Evolutionary conservation across 495 filamentous ascomycete genomes (phyloP).

Genomic region (Lophium mytilinum): DNA sequence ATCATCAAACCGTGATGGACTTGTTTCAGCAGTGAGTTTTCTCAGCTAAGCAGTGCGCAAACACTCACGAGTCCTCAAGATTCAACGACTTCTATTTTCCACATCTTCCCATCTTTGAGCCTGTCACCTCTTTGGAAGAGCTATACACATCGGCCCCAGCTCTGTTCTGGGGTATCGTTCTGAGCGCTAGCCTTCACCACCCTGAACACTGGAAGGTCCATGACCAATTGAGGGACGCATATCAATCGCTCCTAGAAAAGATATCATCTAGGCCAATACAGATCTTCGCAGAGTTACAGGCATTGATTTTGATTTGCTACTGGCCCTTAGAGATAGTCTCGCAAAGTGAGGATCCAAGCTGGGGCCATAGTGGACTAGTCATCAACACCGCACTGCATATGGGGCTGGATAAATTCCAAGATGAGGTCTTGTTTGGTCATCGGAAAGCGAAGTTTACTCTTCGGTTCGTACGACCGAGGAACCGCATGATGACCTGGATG

Average conservation of each 20-base stretch:
- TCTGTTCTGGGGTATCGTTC: conserved; percentile 14
- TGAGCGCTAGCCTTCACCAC: conserved; percentile 4
- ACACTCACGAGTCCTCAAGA: neutral
- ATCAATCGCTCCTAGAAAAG: neutral
- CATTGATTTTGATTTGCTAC: conserved; percentile 3
- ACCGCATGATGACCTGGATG: conserved; percentile 8
- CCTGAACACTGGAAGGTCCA: neutral
- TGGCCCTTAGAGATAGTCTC: conserved; percentile 2
- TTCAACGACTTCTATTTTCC: conserved; percentile 12
- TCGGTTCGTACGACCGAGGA: neutral
- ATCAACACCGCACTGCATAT: conserved; percentile 15
- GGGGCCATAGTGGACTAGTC: conserved; percentile 2
- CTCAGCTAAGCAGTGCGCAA: neutral
- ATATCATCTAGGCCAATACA: conserved; percentile 1
- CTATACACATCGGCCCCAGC: conserved; percentile 1
- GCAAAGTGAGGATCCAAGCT: conserved; percentile 10
- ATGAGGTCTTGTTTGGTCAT: conserved; percentile 8
- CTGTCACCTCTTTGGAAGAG: conserved; percentile 4
- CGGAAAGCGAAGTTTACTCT: neutral
- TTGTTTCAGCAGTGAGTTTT: neutral
- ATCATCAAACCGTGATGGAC: neutral
- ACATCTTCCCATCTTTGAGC: conserved; percentile 14
- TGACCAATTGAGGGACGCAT: neutral
- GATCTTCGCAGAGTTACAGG: conserved; percentile 9
- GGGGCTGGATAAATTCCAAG: conserved; percentile 10